Conservation (phyloP, 495 filamentous ascomycete genomes). For the Jackrogersella minutella region DNA sequence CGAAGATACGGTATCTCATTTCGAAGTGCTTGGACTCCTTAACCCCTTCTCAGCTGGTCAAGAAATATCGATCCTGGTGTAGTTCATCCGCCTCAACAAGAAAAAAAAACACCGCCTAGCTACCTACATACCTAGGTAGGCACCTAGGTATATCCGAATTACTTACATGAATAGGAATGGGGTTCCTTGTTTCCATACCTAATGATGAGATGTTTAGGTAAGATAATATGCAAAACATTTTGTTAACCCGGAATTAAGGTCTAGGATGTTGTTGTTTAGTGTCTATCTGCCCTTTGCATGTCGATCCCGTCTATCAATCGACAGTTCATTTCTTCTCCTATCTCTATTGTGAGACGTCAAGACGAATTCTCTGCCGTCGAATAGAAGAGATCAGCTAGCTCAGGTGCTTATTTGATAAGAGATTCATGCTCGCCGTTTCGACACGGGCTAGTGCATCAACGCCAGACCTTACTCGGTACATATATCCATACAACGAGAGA, state of each 20-base stretch:
- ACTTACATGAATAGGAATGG: constrained; percentile 21
- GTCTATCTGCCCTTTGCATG: constrained; percentile 3
- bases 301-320: constrained; percentile 32
- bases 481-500: neutral
- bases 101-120: too few species aligned
- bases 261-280: neutral
- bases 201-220: neutral
- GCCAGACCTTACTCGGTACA: neutral
- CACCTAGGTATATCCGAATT: constrained; percentile 8
- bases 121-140: too few species aligned
- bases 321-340: constrained; percentile 18
- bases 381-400: constrained; percentile 4
- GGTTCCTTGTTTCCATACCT: constrained; percentile 19
- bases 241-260: constrained; percentile 20
- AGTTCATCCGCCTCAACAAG: neutral
- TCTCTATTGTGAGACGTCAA: constrained; percentile 11
- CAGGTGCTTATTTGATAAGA: constrained; percentile 15
- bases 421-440: constrained; percentile 8
- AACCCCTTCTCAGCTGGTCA: neutral
- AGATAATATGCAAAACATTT: constrained; percentile 35
- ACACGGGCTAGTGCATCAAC: constrained; percentile 13
- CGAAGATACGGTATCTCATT: neutral
- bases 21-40: too few species aligned
- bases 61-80: neutral
- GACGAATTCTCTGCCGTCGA: neutral